phyloP scores from a whole-genome alignment of 1,139 yeast genomes.

The Blastobotrys ciferrii region DNA sequence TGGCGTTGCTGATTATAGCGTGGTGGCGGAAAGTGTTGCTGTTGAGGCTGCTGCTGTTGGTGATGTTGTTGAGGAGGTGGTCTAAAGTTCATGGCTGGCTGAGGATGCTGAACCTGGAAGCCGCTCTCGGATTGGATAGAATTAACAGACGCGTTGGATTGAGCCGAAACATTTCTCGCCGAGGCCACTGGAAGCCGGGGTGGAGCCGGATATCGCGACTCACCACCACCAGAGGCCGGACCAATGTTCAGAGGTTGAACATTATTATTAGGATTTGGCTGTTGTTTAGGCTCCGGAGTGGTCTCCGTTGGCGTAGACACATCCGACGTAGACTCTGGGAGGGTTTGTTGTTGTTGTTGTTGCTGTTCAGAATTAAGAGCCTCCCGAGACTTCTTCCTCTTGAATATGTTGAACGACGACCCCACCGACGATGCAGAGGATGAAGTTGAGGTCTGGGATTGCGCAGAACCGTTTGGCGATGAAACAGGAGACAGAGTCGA shows the following conservation, averaged over 20 bases:
- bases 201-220: slow-evolving; percentile 13
- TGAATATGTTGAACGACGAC: slow-evolving; percentile 25
- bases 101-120: slow-evolving; percentile 11
- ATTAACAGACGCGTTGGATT: not conserved
- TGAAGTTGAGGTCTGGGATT: slow-evolving; percentile 5
- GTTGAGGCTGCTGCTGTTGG: not conserved
- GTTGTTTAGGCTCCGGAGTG: not conserved
- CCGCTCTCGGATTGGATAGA: slow-evolving; percentile 16
- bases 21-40: slow-evolving; percentile 11
- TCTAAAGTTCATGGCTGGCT: not conserved
- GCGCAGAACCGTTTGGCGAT: not conserved
- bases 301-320: slow-evolving; percentile 2
- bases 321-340: not conserved
- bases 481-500: slow-evolving; percentile 16
- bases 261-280: too few relatives aligned
- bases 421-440: slow-evolving; percentile 10
- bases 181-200: not conserved
- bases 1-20: slow-evolving; percentile 16
- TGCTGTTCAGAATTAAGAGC: slow-evolving; percentile 1
- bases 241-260: not conserved
- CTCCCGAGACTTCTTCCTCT: slow-evolving; percentile 22
- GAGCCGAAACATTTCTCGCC: slow-evolving; percentile 3
- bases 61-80: not conserved
- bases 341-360: slow-evolving; percentile 5
- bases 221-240: not conserved